phyloP scores from a whole-genome alignment of 1,139 yeast genomes.

The Cylindricascospora bacillispora region DNA sequence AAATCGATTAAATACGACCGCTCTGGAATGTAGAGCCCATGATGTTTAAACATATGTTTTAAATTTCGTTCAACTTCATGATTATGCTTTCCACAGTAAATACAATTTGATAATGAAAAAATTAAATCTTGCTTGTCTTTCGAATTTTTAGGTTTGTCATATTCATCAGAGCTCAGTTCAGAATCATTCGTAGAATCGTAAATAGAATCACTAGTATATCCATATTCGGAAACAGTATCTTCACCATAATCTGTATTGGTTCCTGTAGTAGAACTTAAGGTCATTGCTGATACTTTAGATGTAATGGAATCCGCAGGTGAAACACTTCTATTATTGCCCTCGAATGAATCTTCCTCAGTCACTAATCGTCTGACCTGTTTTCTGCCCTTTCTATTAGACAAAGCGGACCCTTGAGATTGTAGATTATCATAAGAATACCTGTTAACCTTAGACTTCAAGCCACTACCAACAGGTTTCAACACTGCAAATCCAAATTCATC shows the following conservation, averaged over 20 bases:
- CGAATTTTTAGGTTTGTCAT: slow-evolving; percentile 5
- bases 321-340: slow-evolving; percentile 7
- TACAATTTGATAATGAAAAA: slow-evolving; percentile 23
- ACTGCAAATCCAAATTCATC: slow-evolving; percentile 56
- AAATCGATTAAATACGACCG: slow-evolving; percentile 52
- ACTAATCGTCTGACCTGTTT: background rate
- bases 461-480: slow-evolving; percentile 21
- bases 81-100: slow-evolving; percentile 32
- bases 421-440: slow-evolving; percentile 18
- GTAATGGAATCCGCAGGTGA: slow-evolving; percentile 46
- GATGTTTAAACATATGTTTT: slow-evolving; percentile 61
- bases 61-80: slow-evolving; percentile 48
- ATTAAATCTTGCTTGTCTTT: slow-evolving; percentile 4
- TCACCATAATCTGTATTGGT: slow-evolving; percentile 31
- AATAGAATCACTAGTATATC: slow-evolving; percentile 32
- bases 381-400: background rate
- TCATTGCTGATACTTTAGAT: slow-evolving; percentile 49
- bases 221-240: slow-evolving; percentile 41
- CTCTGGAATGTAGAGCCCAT: slow-evolving; percentile 85
- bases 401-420: slow-evolving; percentile 22
- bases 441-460: slow-evolving; percentile 10
- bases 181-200: slow-evolving; percentile 26
- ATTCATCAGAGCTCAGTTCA: slow-evolving; percentile 13
- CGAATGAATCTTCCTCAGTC: slow-evolving; percentile 19
- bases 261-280: slow-evolving; percentile 29